These are phyloP conservation scores for Rhizophora mangle DNA, from an alignment of 345 rosid species.

Conservation along the genomic window DNA sequence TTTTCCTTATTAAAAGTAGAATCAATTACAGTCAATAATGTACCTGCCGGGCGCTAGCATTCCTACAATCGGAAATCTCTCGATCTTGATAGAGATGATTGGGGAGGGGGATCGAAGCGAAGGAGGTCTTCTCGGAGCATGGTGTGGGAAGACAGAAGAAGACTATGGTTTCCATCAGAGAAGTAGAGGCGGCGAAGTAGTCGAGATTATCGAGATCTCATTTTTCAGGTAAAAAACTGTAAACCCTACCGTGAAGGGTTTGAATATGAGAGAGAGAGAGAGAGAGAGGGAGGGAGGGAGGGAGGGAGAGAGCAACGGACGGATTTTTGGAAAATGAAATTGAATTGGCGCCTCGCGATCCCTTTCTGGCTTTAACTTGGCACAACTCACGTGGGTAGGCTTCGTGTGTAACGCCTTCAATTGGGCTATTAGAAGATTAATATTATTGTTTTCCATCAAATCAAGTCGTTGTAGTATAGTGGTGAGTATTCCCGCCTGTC, in stretches of 20 bases:
- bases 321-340: neutral
- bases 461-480: slow-evolving; percentile 83
- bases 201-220: slow-evolving; percentile 75
- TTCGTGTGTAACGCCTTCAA: no score
- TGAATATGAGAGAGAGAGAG: no score
- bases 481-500: slow-evolving; percentile 92
- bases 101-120: slow-evolving; percentile 29
- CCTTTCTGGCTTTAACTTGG: neutral
- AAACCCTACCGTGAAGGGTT: no score
- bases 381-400: no score
- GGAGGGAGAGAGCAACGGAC: neutral
- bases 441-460: no score
- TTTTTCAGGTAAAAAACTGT: slow-evolving; percentile 8
- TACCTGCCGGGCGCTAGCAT: neutral
- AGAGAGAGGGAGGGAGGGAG: neutral
- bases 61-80: slow-evolving; percentile 31
- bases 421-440: no score
- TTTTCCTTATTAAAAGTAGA: neutral
- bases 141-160: slow-evolving; percentile 45
- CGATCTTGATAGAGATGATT: slow-evolving; percentile 30
- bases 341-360: slow-evolving; percentile 13
- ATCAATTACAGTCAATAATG: neutral
- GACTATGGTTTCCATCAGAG: slow-evolving; percentile 44
- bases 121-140: slow-evolving; percentile 22
- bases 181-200: slow-evolving; percentile 37